Evolutionary conservation across 345 rosid genomes (phyloP).

Genomic region (Reutealis trisperma): DNA sequence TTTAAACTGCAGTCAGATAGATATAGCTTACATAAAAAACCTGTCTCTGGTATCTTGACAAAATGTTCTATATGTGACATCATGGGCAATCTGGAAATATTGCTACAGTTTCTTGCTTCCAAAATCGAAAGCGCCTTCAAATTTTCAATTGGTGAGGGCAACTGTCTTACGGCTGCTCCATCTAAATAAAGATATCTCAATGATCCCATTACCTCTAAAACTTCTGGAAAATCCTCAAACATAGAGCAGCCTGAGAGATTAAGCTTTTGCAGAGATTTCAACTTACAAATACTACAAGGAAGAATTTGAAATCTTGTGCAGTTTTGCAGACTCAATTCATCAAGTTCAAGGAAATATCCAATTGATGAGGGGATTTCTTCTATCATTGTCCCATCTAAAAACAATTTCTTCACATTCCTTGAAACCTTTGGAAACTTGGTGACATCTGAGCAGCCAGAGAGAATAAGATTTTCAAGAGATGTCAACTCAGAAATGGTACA

Average conservation of each 20-base stretch:
- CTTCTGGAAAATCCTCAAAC: not conserved
- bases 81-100: not conserved
- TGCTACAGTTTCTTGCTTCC: not conserved
- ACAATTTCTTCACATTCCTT: slow-evolving; percentile 1
- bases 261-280: slow-evolving; percentile 6
- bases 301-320: slow-evolving; percentile 6
- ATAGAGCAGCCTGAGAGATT: slow-evolving; percentile 4
- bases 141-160: not conserved
- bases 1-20: not conserved
- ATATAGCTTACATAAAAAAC: not conserved
- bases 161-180: not conserved
- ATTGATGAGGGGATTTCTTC: slow-evolving; percentile 17
- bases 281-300: slow-evolving; percentile 1
- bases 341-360: not conserved
- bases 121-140: not conserved
- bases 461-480: slow-evolving; percentile 8
- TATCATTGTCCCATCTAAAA: slow-evolving; percentile 5
- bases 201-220: not conserved
- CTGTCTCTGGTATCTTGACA: no score
- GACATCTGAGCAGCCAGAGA: slow-evolving; percentile 12
- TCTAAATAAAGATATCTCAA: not conserved
- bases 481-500: not conserved
- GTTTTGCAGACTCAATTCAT: not conserved
- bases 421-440: slow-evolving; percentile 3
- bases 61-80: no score